Percentiles rank a stretch among this genome's conserved stretches.
Evolutionary conservation across 1,284 basidiomycete genomes (phyloP).

Genomic region (Porogramme epimiltina): DNA sequence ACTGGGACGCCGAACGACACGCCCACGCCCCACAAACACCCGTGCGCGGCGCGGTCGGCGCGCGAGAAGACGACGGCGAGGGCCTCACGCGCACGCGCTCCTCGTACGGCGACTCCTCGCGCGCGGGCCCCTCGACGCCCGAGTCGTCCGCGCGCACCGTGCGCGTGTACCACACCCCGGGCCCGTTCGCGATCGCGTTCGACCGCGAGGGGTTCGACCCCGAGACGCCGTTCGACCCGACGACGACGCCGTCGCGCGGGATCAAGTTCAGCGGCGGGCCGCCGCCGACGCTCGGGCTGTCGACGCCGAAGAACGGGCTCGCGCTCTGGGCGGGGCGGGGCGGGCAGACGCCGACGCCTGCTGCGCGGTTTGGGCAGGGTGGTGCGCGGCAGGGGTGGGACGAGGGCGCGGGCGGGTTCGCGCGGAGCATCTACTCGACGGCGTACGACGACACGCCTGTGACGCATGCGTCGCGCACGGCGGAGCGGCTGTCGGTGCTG

Average conservation of each 20-base stretch:
- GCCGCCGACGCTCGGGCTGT: conserved; percentile 41
- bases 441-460: conserved; percentile 35
- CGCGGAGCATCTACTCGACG: conserved; percentile 22
- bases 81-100: conserved; percentile 39
- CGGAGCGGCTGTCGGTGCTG: conserved; percentile 11
- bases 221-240: conserved; percentile 67
- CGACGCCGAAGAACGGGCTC: conserved; percentile 54
- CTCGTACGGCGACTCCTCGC: conserved; percentile 46
- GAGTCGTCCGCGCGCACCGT: conserved; percentile 42
- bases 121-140: conserved; percentile 52
- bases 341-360: conserved; percentile 48
- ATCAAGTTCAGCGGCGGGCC: conserved; percentile 50
- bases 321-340: conserved; percentile 44
- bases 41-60: conserved; percentile 31
- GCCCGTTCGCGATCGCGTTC: conserved; percentile 28
- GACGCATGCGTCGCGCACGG: conserved; percentile 25
- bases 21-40: conserved; percentile 45
- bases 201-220: conserved; percentile 40
- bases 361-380: conserved; percentile 6
- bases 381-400: conserved; percentile 2
- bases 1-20: conserved; percentile 36
- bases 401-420: conserved; percentile 15
- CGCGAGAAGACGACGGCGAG: conserved; percentile 1
- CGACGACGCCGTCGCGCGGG: conserved; percentile 72
- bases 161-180: conserved; percentile 49